phyloP scores from a whole-genome alignment of 495 filamentous ascomycete species.

The Podospora tetraspora region DNA sequence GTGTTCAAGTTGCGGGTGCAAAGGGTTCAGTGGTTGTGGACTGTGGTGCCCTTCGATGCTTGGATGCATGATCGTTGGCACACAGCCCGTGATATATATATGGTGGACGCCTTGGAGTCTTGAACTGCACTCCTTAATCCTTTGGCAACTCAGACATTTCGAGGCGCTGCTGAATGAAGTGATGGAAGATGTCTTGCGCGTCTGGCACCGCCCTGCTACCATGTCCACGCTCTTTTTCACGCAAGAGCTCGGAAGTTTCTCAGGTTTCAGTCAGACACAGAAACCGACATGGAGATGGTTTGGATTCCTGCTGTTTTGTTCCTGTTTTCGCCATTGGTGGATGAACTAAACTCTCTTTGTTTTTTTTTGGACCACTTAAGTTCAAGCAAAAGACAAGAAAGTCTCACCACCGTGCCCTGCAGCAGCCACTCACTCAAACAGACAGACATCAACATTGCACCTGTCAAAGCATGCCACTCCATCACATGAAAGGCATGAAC shows the following conservation, averaged over 20 bases:
- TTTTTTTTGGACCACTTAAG: background rate
- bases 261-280: background rate
- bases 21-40: background rate
- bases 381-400: background rate
- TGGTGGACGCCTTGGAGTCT: background rate
- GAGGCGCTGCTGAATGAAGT: background rate
- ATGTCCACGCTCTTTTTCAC: no score
- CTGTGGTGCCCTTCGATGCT: background rate
- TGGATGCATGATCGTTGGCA: background rate
- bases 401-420: no score
- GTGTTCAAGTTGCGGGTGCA: background rate
- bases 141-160: background rate
- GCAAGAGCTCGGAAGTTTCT: background rate
- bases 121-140: background rate
- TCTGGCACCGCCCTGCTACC: no score
- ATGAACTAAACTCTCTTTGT: background rate
- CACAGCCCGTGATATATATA: background rate
- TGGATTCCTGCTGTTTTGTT: background rate
- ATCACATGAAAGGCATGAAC: background rate
- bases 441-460: background rate
- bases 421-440: no score
- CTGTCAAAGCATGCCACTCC: background rate
- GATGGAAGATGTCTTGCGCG: background rate
- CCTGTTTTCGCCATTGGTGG: background rate
- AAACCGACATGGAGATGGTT: background rate